These are phyloP conservation scores for Fusarium albidum DNA, from an alignment of 2,329 filamentous ascomycete species.

Conservation along the genomic window DNA sequence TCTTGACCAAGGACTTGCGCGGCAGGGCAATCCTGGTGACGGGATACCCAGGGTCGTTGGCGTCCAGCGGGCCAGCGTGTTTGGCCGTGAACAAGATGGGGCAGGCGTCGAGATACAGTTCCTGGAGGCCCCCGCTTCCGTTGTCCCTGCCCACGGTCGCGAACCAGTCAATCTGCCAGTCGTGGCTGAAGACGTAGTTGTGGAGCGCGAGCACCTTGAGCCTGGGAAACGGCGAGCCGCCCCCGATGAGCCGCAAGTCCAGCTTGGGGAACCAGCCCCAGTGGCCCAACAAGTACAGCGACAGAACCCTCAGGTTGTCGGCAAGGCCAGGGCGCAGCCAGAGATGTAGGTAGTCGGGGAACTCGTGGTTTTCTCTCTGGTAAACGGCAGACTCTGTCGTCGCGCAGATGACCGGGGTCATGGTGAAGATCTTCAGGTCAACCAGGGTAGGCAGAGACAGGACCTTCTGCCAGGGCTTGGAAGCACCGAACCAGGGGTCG, in stretches of 20 bases:
- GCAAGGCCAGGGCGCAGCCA: conserved; percentile 35
- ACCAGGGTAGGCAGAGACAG: not conserved
- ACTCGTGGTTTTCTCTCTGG: conserved; percentile 17
- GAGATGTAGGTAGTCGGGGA: conserved; percentile 32
- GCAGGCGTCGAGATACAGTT: conserved; percentile 55
- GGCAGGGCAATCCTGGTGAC: rapidly evolving
- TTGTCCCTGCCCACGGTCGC: conserved; percentile 42
- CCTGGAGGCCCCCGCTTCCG: conserved; percentile 38
- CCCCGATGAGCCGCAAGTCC: conserved; percentile 40
- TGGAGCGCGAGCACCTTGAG: conserved; percentile 51
- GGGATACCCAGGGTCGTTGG: conserved; percentile 15
- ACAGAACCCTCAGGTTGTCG: conserved; percentile 45
- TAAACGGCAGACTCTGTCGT: not conserved
- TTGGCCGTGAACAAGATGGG: conserved; percentile 40
- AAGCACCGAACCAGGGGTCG: not conserved
- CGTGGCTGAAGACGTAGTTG: conserved; percentile 52
- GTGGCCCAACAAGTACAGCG: conserved; percentile 46
- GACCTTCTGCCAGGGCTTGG: conserved; percentile 12
- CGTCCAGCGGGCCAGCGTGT: not conserved
- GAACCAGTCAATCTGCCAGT: conserved; percentile 58
- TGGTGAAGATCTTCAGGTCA: conserved; percentile 14
- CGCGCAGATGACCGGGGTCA: not conserved
- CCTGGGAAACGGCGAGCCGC: conserved; percentile 42
- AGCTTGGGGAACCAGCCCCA: conserved; percentile 52
- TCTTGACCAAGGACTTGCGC: rapidly evolving